Evolutionary conservation across 805 yeast genomes (phyloP), one percentile per base, ranked within the genome.

Genomic region (Kuraishia hungarica): DNA sequence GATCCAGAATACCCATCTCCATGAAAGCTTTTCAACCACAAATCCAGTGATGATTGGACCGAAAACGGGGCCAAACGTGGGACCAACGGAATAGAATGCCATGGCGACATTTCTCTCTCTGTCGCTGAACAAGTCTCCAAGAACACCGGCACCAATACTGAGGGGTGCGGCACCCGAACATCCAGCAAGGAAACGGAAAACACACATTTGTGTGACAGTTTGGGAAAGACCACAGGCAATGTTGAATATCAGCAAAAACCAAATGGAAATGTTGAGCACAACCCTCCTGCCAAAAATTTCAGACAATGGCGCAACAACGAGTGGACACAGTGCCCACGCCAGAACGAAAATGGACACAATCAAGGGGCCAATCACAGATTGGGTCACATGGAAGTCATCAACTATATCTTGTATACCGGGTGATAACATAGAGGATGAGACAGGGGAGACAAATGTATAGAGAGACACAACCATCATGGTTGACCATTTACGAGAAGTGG

Each of bases 281-380:
- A 75, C 64, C 56, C 76, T 72, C 48, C 92, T 70, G 2, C 92
- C 93, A 58, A 79, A 77, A 57, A 83, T 72, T 63, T 87, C 93
- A 50, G 87, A 80, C 13, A 87, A 62, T 1, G 92, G 92, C 1
- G 89, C 86, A 56, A 84, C 71, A 35, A 86, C 61, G 52, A 86
- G 67, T 1, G 91, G 90, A 13, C 86, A 86, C 21, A 81, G 58
- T 0, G 89, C 89, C 76, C 88, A 76, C 1, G 90, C 89, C 60
- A 84, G 73, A n/a, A 86, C 77, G 72, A 82, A 84, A 39, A 86
- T 76, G 0, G 87, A 79, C 2, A 86, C 84, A 28, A 81, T 79
- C 58, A 84, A 68, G 0, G 84, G 72, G 50, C 75, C 68, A 1
- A 83, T 75, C 2, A 76, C 70, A 0, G 71, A 54, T 48, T 72